Evolutionary conservation across 2,329 filamentous ascomycete genomes (phyloP).

Genomic region (Aspergillus texensis): DNA sequence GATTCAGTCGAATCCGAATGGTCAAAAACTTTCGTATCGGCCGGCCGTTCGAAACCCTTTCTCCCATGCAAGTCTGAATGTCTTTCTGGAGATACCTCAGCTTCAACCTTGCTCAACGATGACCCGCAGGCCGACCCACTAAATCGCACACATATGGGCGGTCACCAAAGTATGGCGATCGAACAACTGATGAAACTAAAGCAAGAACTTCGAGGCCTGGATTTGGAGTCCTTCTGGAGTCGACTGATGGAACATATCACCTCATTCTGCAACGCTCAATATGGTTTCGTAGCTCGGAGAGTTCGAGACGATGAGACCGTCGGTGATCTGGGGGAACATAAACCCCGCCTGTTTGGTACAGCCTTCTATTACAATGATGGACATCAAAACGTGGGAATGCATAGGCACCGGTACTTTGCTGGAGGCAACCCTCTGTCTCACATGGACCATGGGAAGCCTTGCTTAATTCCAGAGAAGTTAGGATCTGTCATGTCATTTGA

Average conservation of each 20-base stretch:
- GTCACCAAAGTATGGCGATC: constrained; percentile 61
- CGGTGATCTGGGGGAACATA: constrained; percentile 62
- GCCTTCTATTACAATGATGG: constrained; percentile 69
- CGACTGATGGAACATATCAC: constrained; percentile 66
- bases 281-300: constrained; percentile 68
- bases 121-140: constrained; percentile 28
- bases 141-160: constrained; percentile 39
- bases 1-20: constrained; percentile 37
- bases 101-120: constrained; percentile 25
- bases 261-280: constrained; percentile 65
- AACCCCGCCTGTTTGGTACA: constrained; percentile 65
- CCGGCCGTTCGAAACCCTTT: constrained; percentile 29
- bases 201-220: constrained; percentile 53
- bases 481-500: constrained; percentile 64
- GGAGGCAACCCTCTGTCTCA: constrained; percentile 67
- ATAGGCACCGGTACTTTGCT: constrained; percentile 65
- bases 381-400: constrained; percentile 53
- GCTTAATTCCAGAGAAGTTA: constrained; percentile 66
- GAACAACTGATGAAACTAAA: constrained; percentile 65
- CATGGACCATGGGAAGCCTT: constrained; percentile 73
- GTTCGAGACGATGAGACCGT: constrained; percentile 64
- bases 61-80: constrained; percentile 36
- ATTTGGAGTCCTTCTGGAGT: constrained; percentile 65
- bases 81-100: constrained; percentile 25
- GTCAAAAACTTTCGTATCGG: constrained; percentile 28